Base-by-base conservation (phyloP, 2,329 filamentous ascomycete species). In the Neopestalotiopsis clavispora region DNA sequence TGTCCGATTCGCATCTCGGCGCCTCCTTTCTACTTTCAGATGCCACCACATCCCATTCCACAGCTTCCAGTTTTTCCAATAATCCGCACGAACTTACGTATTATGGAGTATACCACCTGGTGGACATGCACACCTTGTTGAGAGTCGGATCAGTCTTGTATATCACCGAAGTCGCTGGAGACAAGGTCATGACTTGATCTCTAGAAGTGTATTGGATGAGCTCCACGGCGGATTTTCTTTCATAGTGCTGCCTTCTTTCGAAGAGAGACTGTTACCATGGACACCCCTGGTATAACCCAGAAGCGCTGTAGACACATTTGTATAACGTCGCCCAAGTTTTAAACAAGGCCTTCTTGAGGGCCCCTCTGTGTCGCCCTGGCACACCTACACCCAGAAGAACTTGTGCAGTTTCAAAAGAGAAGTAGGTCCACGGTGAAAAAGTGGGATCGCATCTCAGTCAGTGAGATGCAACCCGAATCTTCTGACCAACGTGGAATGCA, bases 401-500 rank as follows among this genome's bases (percentile, higher is more conserved):
- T 9, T 52, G 45, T 52, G 17, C 45, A 20, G 45, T 52, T 52
- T 52, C 45, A 52, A 10, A 38, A 38, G 6, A 38, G 34, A 38
- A 38, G 10, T 7, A 52, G 45, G n/a, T 20, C 45, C 45, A 52
- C 45, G 45, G 45, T 14, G 45, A 28, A 30, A 59, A 59, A 59
- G 57, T 59, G 57, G 57, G 23, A 59, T 59, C 57, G 23, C 20
- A 59, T 59, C 57, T 59, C 45, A 52, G 14, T 59, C 34, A 38
- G 34, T 38, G 5, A 59, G 57, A 59, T 30, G 57, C 57, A 30
- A 30, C 57, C 4, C 23, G 30, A 59, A 9, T 13, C 23, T 34
- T 30, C 23, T 34, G 57, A 59, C 57, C 57, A 59, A 59, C 57
- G 17, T n/a, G 57, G 57, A 59, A 59, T 59, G 57, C 57, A 59